Conservation (phyloP, 2,329 filamentous ascomycete species). For the Scytalidium lignicola region DNA sequence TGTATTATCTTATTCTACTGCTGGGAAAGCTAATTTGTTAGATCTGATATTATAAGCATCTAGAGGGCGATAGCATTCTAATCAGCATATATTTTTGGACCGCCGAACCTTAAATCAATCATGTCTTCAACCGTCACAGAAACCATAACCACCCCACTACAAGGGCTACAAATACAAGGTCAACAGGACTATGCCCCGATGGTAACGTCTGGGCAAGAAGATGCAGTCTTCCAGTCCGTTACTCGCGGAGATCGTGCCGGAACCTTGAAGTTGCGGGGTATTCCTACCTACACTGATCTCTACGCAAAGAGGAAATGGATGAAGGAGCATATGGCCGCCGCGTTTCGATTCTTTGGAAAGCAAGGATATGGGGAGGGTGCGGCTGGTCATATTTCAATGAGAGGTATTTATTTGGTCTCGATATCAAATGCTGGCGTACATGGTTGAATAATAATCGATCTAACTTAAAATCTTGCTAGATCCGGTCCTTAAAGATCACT, state of each 20-base stretch:
- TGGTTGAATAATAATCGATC: too few species aligned
- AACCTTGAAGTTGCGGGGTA: constrained; percentile 3
- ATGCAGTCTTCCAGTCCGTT: neutral
- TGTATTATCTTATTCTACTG: too few species aligned
- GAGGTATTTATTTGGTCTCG: constrained; percentile 2
- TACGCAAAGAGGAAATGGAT: constrained; percentile 31
- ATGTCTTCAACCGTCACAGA: neutral
- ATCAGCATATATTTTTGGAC: too few species aligned
- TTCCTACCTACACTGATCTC: constrained; percentile 6
- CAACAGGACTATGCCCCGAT: neutral
- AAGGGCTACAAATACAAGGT: neutral
- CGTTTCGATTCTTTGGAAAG: constrained; percentile 38
- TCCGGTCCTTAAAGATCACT: constrained; percentile 11
- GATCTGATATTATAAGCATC: too few species aligned
- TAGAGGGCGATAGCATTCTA: too few species aligned
- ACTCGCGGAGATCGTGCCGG: neutral
- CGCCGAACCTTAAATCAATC: neutral
- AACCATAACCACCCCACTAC: neutral
- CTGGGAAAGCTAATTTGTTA: too few species aligned
- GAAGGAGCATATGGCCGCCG: constrained; percentile 37
- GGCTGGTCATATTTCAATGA: constrained; percentile 34
- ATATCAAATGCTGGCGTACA: too few species aligned
- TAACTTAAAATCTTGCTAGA: too few species aligned
- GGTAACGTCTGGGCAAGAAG: neutral
- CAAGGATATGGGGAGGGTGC: constrained; percentile 33